These are phyloP conservation scores for Monilinia vaccinii-corymbosi DNA, from an alignment of 2,329 filamentous ascomycete genomes.

Conservation along the genomic window DNA sequence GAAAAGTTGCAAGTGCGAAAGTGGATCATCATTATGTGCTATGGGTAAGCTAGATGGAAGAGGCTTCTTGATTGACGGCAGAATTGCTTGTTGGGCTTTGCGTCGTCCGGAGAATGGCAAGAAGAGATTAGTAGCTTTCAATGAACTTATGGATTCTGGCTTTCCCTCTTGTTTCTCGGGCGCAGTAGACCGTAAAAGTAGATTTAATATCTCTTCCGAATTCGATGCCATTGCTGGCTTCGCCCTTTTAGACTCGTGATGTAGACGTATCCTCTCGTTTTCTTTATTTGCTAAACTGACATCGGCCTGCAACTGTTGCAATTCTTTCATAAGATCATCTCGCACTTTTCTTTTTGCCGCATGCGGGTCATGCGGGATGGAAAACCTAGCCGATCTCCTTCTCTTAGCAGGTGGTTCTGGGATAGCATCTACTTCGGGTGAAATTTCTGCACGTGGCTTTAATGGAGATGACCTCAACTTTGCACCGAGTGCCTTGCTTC, in stretches of 20 bases:
- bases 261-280: constrained; percentile 43
- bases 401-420: constrained; percentile 13
- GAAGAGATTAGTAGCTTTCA: constrained; percentile 26
- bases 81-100: constrained; percentile 19
- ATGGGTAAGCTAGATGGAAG: constrained; percentile 55
- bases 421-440: neutral
- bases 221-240: constrained; percentile 35
- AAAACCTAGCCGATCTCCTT: constrained; percentile 25
- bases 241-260: constrained; percentile 31
- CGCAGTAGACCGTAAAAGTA: constrained; percentile 23
- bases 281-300: constrained; percentile 48
- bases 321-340: constrained; percentile 45
- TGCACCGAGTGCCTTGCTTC: constrained; percentile 28
- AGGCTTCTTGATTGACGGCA: constrained; percentile 32
- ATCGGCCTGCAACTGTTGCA: constrained; percentile 49
- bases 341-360: constrained; percentile 42
- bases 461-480: constrained; percentile 29
- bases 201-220: constrained; percentile 28
- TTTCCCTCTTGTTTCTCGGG: constrained; percentile 13
- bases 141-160: constrained; percentile 21
- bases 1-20: constrained; percentile 63
- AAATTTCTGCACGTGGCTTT: constrained; percentile 21
- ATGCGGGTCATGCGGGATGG: constrained; percentile 24
- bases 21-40: constrained; percentile 54
- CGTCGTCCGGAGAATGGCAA: constrained; percentile 26